Conservation (phyloP, 176 grass and related monocot species). For the Oryza punctata region DNA sequence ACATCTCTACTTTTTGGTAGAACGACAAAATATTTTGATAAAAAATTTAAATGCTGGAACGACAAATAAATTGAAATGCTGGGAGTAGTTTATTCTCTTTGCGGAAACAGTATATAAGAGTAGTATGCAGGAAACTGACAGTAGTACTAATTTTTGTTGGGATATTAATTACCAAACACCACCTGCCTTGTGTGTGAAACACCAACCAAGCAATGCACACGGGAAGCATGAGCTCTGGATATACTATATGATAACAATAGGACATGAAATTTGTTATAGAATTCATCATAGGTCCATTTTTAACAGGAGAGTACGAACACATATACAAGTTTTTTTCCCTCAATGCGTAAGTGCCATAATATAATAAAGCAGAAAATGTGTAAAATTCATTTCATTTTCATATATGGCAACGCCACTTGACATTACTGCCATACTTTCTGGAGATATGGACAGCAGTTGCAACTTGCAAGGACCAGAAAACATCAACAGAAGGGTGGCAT, state of each 20-base stretch:
- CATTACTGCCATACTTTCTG: neutral
- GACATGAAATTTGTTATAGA: neutral
- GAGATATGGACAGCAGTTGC: neutral
- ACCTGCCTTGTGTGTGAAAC: slow-evolving; percentile 30
- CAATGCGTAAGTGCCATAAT: neutral
- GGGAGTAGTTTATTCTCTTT: too few species aligned
- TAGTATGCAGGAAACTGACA: neutral
- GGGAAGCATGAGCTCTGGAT: neutral
- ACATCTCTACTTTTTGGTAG: too few species aligned
- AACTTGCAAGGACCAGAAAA: neutral
- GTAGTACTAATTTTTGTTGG: neutral
- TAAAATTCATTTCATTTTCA: neutral
- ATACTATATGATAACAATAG: neutral
- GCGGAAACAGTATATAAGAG: too few species aligned
- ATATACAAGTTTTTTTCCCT: neutral
- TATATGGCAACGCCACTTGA: too few species aligned
- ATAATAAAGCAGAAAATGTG: neutral
- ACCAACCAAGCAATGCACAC: slow-evolving; percentile 18
- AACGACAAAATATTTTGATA: too few species aligned
- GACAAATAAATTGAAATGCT: too few species aligned
- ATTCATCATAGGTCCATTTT: neutral
- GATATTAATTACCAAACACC: neutral
- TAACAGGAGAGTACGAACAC: too few species aligned
- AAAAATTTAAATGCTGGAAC: too few species aligned
- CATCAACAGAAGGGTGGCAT: neutral